A percentile compares a stretch with the other conserved stretches of the same genome.
phyloP scores from a whole-genome alignment of 208 protist genomes.

The Strigomonas culicis region DNA sequence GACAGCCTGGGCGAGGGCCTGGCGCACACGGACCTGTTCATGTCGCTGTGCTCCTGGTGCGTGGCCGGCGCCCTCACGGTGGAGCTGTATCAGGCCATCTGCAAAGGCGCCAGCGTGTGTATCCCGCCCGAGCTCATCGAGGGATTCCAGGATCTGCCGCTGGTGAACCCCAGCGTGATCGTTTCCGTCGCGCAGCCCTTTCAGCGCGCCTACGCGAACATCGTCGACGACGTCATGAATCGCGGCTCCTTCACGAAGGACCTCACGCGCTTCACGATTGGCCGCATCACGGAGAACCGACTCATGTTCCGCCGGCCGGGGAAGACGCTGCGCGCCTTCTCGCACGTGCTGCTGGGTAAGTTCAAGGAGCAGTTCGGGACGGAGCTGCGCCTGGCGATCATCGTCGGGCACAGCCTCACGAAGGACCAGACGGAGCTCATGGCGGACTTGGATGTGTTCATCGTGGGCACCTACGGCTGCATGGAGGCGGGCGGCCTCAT shows the following conservation, averaged over 20 bases:
- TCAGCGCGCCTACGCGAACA: constrained; percentile 83
- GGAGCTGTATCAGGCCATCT: constrained; percentile 87
- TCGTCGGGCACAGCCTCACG: constrained; percentile 79
- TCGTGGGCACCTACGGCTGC: constrained; percentile 86
- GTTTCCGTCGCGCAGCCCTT: constrained; percentile 82
- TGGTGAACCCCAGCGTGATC: constrained; percentile 86
- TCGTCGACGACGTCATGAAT: constrained; percentile 88
- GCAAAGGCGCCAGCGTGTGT: constrained; percentile 81
- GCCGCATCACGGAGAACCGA: constrained; percentile 84
- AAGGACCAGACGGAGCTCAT: constrained; percentile 85
- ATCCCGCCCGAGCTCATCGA: constrained; percentile 86
- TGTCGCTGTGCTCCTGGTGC: constrained; percentile 90
- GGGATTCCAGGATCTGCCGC: constrained; percentile 82
- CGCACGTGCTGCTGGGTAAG: constrained; percentile 74
- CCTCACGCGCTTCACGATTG: constrained; percentile 77
- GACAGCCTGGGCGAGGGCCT: constrained; percentile 75
- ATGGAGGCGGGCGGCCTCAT: constrained; percentile 86
- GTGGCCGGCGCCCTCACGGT: constrained; percentile 74
- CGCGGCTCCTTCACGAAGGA: constrained; percentile 75
- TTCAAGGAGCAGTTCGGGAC: constrained; percentile 88
- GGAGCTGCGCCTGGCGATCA: constrained; percentile 81
- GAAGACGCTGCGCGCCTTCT: constrained; percentile 62
- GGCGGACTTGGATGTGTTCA: constrained; percentile 88
- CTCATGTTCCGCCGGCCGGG: constrained; percentile 86
- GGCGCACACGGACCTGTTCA: constrained; percentile 86